Evolutionary conservation across 352 stramenopile genomes (phyloP).

Genomic region (Phytopythium delawarense): DNA sequence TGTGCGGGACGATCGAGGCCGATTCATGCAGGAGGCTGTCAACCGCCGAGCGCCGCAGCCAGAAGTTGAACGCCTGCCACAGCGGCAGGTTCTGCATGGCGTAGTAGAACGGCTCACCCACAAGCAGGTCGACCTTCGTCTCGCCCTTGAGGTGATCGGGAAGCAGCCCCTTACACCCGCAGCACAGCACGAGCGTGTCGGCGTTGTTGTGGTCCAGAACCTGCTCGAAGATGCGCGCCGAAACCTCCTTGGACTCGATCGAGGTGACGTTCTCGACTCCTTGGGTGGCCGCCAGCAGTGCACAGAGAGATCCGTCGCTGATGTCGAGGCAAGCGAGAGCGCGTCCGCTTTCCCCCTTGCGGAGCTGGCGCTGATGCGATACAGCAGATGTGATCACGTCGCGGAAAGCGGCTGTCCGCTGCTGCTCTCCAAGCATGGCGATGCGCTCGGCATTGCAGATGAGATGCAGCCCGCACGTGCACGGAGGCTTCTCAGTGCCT

Average conservation of each 20-base stretch:
- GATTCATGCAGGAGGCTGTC: slow-evolving; percentile 28
- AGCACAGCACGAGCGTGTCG: slow-evolving; percentile 56
- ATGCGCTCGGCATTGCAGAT: slow-evolving; percentile 79
- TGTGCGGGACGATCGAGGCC: slow-evolving; percentile 44
- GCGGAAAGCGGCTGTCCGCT: slow-evolving; percentile 31
- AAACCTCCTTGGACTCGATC: slow-evolving; percentile 81
- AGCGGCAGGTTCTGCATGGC: slow-evolving; percentile 83
- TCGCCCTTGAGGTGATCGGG: slow-evolving; percentile 54
- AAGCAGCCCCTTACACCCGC: slow-evolving; percentile 61
- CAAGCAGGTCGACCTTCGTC: slow-evolving; percentile 47
- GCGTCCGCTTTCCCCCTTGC: slow-evolving; percentile 5
- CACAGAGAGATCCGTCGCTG: slow-evolving; percentile 67
- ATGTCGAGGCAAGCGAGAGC: slow-evolving; percentile 60
- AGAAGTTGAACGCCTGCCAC: slow-evolving; percentile 85
- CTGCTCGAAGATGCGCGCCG: slow-evolving; percentile 69
- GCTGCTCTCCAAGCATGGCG: slow-evolving; percentile 58
- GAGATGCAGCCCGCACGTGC: slow-evolving; percentile 69
- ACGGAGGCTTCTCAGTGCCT: slow-evolving; percentile 43
- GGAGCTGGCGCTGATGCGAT: neutral
- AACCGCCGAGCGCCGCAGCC: slow-evolving; percentile 61
- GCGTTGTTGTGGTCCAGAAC: slow-evolving; percentile 47
- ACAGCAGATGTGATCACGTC: slow-evolving; percentile 37
- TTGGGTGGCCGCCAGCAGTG: slow-evolving; percentile 49
- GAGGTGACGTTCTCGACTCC: slow-evolving; percentile 53
- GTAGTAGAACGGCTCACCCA: slow-evolving; percentile 83